Conservation (phyloP, 2,329 filamentous ascomycete genomes). For the Scortechinia acanthostroma region DNA sequence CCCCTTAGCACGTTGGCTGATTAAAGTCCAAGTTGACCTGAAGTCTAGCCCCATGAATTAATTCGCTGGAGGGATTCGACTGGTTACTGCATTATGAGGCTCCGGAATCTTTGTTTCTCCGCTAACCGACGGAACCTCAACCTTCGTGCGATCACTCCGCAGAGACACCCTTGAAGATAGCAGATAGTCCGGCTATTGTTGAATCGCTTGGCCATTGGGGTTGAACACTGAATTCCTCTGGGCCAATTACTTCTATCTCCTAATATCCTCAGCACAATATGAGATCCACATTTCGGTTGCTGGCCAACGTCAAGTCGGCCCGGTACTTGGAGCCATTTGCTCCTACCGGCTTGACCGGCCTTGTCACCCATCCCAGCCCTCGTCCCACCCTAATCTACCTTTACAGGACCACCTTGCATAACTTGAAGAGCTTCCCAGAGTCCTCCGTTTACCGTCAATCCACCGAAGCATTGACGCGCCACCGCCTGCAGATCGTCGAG, state of each 20-base stretch:
- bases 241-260: not conserved
- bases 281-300: not conserved
- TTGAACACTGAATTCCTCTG: no score
- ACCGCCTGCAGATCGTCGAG: constrained; percentile 1
- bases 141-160: not conserved
- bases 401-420: not conserved
- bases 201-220: no score
- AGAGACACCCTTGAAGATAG: no score
- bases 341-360: constrained; percentile 2
- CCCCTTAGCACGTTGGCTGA: no score
- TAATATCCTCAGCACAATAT: not conserved
- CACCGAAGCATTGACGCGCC: constrained; percentile 1
- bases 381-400: not conserved
- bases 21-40: no score
- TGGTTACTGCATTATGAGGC: no score
- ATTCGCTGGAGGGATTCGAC: no score
- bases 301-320: constrained; percentile 1
- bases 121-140: not conserved
- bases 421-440: not conserved
- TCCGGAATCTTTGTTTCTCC: not conserved
- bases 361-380: not conserved
- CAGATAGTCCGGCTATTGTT: no score
- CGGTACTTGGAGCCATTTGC: constrained; percentile 2
- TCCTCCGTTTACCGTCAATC: constrained; percentile 1
- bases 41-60: no score